phyloP scores from a whole-genome alignment of 768 basidiomycete species.

The Lactarius sanguifluus region DNA sequence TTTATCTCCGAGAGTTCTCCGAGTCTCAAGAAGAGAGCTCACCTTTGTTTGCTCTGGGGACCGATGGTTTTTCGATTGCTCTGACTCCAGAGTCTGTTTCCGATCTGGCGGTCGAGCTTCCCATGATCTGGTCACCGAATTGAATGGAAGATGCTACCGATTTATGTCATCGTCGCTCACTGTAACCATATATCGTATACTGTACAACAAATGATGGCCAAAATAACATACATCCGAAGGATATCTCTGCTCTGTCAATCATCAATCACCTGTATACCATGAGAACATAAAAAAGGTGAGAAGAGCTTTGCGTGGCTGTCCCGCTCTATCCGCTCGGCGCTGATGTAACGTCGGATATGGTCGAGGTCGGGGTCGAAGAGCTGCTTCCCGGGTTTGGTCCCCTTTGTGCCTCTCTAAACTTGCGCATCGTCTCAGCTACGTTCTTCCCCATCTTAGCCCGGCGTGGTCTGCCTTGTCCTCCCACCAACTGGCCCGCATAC shows the following conservation, averaged over 20 bases:
- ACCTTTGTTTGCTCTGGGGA: too few relatives aligned
- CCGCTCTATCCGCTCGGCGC: not conserved
- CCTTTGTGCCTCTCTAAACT: slow-evolving; percentile 6
- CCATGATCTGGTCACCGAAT: not conserved
- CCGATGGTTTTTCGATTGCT: too few relatives aligned
- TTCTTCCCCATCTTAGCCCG: slow-evolving; percentile 5
- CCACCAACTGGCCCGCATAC: slow-evolving; percentile 2
- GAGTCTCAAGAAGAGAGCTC: too few relatives aligned
- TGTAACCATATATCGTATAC: not conserved
- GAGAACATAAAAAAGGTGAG: not conserved
- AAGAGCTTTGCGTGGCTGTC: too few relatives aligned
- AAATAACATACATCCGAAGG: not conserved
- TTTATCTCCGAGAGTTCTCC: too few relatives aligned
- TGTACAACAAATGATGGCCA: not conserved
- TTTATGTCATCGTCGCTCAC: not conserved
- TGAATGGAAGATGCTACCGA: not conserved
- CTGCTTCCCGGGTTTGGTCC: not conserved
- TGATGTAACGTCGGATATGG: not conserved
- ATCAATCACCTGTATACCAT: not conserved
- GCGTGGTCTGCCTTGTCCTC: not conserved
- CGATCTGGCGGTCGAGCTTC: not conserved
- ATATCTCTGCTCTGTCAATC: not conserved
- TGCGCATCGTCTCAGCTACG: slow-evolving; percentile 15
- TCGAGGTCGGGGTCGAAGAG: not conserved
- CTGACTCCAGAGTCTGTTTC: not conserved